phyloP scores from a whole-genome alignment of 139 green algal genomes.

The Micractinium conductrix region DNA sequence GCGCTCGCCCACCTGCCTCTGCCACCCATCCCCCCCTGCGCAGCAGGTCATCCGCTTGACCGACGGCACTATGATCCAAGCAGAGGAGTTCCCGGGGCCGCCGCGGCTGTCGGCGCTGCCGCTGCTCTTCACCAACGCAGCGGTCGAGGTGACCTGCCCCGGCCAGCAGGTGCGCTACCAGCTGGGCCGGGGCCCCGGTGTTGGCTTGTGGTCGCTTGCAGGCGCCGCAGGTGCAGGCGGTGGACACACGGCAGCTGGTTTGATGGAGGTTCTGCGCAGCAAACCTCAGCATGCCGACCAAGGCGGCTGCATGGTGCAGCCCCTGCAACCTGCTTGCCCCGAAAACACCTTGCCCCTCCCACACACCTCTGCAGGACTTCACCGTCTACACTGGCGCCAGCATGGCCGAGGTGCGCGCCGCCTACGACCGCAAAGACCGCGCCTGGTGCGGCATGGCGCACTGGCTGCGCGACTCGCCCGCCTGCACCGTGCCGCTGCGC shows the following conservation, averaged over 20 bases:
- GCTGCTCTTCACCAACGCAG: constrained; percentile 24
- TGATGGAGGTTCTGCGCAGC: background rate
- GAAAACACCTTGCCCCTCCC: background rate
- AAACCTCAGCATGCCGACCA: background rate
- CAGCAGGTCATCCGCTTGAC: constrained; percentile 33
- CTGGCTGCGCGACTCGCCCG: constrained; percentile 7
- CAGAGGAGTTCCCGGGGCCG: constrained; percentile 24
- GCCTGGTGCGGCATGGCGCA: constrained; percentile 54
- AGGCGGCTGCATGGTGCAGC: too few relatives aligned
- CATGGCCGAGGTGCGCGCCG: constrained; percentile 16
- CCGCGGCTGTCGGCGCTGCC: background rate
- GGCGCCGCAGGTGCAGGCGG: too few relatives aligned
- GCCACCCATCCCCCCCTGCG: background rate
- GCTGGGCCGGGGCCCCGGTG: too few relatives aligned
- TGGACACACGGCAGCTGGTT: background rate
- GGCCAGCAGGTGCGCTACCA: constrained; percentile 18
- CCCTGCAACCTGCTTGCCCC: background rate
- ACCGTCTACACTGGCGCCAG: constrained; percentile 34
- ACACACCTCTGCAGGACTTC: constrained; percentile 36
- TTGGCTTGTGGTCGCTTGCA: too few relatives aligned
- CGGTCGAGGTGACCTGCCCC: constrained; percentile 33
- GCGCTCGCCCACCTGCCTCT: too few relatives aligned
- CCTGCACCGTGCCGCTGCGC: constrained; percentile 33
- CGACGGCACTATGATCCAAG: constrained; percentile 31
- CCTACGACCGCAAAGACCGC: constrained; percentile 4